phyloP scores from a whole-genome alignment of 2,329 filamentous ascomycete species.

The Huntiella abstrusa region DNA sequence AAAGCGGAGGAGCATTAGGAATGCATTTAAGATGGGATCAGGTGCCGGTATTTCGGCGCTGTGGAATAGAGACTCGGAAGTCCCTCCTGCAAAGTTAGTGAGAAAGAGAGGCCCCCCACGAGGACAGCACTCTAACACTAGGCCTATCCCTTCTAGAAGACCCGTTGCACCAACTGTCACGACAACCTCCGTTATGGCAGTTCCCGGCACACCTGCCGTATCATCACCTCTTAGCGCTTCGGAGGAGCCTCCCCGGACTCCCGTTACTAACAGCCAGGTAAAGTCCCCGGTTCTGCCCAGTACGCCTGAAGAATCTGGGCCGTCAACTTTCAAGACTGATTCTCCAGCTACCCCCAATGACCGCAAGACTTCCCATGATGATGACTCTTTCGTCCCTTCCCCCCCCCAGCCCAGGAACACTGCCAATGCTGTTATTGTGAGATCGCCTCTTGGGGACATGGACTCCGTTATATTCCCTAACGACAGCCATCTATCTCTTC shows the following conservation, averaged over 20 bases:
- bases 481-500: neutral
- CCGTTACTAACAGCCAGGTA: neutral
- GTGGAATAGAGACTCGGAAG: slow-evolving; percentile 1
- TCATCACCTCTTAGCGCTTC: neutral
- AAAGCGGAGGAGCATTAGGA: slow-evolving; percentile 5
- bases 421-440: slow-evolving; percentile 6
- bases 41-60: slow-evolving; percentile 3
- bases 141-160: slow-evolving; percentile 7
- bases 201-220: neutral
- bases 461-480: slow-evolving; percentile 13
- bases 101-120: slow-evolving; percentile 5
- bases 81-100: slow-evolving; percentile 5
- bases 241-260: neutral
- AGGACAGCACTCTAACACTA: slow-evolving; percentile 5
- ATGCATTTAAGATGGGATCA: slow-evolving; percentile 7
- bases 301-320: neutral
- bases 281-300: neutral
- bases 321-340: neutral
- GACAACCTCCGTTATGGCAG: neutral
- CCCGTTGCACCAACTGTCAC: slow-evolving; percentile 4
- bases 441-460: slow-evolving; percentile 1
- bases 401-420: slow-evolving; percentile 14
- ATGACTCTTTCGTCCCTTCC: slow-evolving; percentile 6
- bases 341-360: no score
- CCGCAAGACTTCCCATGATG: neutral